Evolutionary conservation across 768 basidiomycete genomes (phyloP).

Genomic region (Lepiota brunneoincarnata): DNA sequence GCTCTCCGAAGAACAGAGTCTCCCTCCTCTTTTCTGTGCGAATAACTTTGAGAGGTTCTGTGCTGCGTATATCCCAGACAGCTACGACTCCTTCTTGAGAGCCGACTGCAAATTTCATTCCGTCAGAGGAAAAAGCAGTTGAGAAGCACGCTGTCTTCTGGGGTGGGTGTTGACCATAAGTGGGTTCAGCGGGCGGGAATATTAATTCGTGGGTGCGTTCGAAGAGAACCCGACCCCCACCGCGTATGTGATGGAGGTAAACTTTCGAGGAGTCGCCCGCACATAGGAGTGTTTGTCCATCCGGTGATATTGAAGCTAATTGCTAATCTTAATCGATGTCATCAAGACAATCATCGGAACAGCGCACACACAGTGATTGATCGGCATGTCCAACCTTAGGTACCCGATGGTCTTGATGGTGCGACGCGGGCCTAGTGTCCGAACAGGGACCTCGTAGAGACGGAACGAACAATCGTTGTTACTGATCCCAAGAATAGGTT

Average conservation of each 20-base stretch:
- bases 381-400: constrained; percentile 13
- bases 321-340: not conserved
- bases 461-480: constrained; percentile 17
- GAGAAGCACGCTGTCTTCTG: constrained; percentile 16
- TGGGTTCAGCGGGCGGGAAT: constrained; percentile 12
- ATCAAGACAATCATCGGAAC: not conserved
- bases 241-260: constrained; percentile 16
- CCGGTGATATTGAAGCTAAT: constrained; percentile 16
- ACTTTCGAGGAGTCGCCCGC: constrained; percentile 17
- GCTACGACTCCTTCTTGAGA: constrained; percentile 17
- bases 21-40: constrained; percentile 16
- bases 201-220: constrained; percentile 11
- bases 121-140: constrained; percentile 14
- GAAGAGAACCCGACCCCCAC: constrained; percentile 11
- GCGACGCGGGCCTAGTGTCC: constrained; percentile 8
- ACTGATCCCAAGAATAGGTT: constrained; percentile 16
- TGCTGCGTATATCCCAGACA: constrained; percentile 18
- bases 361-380: constrained; percentile 13
- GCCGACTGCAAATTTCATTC: constrained; percentile 16
- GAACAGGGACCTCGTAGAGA: constrained; percentile 16
- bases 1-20: constrained; percentile 7
- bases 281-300: constrained; percentile 13
- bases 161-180: constrained; percentile 13
- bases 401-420: constrained; percentile 8
- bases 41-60: constrained; percentile 16